Evolutionary conservation across 2,329 filamentous ascomycete genomes (phyloP), one percentile per base, ranked within the genome.

Genomic region (Colletotrichum liriopes): DNA sequence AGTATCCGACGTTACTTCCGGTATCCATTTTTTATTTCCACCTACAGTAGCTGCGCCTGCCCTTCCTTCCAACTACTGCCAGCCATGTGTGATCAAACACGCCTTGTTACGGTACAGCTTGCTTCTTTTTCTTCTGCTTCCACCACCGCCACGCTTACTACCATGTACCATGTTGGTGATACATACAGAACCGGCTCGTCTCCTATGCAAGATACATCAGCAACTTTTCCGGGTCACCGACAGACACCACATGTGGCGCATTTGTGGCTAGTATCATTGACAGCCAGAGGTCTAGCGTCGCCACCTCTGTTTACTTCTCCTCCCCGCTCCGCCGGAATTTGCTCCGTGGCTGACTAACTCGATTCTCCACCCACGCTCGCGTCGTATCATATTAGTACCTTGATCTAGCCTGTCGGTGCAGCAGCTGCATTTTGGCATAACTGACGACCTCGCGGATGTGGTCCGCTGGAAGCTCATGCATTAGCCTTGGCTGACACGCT

Each of bases 381-480:
- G 26, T 23, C 29, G 37, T n/a, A 43, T 41, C 39, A 9, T 37
- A 11, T 12, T 45, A 18, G 54, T 6, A 23, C 18, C 26, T 47
- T 8, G 37, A 29, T 54, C 43, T 41, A 43, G 37, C 43, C 32
- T 37, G 63, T 59, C 58, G 39, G 41, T 61, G 55, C 68, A 23
- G 23, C 26, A 4, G 41, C 58, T 39, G 12, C 51, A 5, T 69
- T 65, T 69, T 64, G 59, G 59, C 45, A 32, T 26, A 29, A 29
- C 59, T 58, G 49, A 26, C 54, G 39, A 39, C 65, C 32, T 69
- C 16, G 52, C 52, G 59, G 54, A 41, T 60, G 65, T 32, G 23
- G 59, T 65, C 69, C 65, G 60, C 39, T 43, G 69, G 26, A 41
- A n/a, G 47, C 43, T 51, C 52, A 63, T 71, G 65, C 65, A 71